Evolutionary conservation across 352 stramenopile species (phyloP).

Genomic region (Pythium folliculosum): DNA sequence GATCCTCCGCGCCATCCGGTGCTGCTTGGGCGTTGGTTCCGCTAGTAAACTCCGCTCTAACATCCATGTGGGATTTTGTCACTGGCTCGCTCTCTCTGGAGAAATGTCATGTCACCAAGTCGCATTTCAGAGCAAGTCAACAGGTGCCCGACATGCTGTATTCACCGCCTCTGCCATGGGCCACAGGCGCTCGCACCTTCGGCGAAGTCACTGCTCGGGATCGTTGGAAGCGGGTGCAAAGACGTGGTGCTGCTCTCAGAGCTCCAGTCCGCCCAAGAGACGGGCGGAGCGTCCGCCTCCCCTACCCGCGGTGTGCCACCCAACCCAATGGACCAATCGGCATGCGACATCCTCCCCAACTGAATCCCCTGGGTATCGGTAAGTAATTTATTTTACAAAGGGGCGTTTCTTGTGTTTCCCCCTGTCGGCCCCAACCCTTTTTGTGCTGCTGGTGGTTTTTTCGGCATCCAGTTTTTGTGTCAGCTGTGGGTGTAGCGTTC

Average conservation of each 20-base stretch:
- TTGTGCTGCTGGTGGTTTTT: conserved; percentile 7
- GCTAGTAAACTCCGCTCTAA: neutral
- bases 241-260: neutral
- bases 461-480: conserved; percentile 15
- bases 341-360: conserved; percentile 15
- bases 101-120: neutral
- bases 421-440: conserved; percentile 7
- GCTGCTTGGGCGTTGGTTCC: neutral
- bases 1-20: neutral
- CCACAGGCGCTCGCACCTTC: neutral
- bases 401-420: conserved; percentile 31
- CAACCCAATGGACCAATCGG: neutral
- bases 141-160: neutral
- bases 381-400: conserved; percentile 26
- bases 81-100: neutral
- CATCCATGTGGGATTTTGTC: neutral
- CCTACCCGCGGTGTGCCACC: conserved; percentile 27
- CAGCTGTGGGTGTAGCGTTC: conserved; percentile 6
- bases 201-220: neutral
- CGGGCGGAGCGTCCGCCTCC: conserved; percentile 27
- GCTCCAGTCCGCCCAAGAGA: neutral
- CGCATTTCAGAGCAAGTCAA: neutral
- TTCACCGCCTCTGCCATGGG: too few relatives aligned
- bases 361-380: conserved; percentile 4
- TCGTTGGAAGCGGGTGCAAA: neutral